Conservation (phyloP, 164 flowering plant genomes). For the Litsea cubeba region DNA sequence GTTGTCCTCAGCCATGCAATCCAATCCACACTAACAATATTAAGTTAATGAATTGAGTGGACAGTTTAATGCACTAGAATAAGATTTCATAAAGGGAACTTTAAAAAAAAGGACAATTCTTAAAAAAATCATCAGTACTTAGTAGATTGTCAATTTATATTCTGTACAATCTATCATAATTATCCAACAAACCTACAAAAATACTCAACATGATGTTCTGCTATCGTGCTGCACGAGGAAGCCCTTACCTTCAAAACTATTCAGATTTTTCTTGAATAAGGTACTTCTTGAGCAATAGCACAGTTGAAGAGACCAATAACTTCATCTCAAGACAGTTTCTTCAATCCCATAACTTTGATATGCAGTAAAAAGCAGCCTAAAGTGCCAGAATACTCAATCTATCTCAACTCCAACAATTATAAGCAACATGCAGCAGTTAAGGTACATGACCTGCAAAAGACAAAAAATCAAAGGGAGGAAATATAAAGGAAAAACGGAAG, state of each 20-base stretch:
- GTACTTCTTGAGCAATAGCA: not conserved
- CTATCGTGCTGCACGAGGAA: not conserved
- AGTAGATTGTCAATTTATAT: conserved; percentile 1
- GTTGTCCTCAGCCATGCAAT: too few relatives aligned
- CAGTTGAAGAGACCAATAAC: not conserved
- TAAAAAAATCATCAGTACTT: not conserved
- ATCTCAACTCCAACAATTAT: not conserved
- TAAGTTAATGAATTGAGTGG: too few relatives aligned
- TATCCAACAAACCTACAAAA: conserved; percentile 5
- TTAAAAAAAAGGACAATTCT: not conserved
- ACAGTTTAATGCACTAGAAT: too few relatives aligned
- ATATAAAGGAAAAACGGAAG: not conserved
- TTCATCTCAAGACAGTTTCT: not conserved
- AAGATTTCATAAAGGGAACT: not conserved
- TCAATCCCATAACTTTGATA: not conserved
- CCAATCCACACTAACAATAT: too few relatives aligned
- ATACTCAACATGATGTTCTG: not conserved
- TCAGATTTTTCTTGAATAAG: not conserved
- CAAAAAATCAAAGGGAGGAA: not conserved
- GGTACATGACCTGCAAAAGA: conserved; percentile 2
- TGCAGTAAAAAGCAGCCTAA: not conserved
- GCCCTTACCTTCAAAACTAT: not conserved
- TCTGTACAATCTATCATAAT: conserved; percentile 4
- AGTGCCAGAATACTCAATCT: not conserved
- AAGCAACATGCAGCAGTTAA: conserved; percentile 5